Conservation (phyloP, 768 basidiomycete species). For the Flagelloscypha sp. region DNA sequence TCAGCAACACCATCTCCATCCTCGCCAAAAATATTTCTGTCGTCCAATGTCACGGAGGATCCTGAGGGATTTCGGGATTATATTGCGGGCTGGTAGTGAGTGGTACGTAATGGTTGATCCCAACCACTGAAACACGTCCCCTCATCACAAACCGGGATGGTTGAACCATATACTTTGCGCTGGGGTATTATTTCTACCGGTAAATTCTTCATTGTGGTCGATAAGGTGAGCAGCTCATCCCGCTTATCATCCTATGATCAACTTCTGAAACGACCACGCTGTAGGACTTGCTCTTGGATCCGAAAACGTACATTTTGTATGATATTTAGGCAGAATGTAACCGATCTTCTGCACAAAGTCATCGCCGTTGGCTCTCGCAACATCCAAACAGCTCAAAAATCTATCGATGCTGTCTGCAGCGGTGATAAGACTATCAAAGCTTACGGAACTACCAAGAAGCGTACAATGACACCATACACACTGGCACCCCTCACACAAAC, state of each 20-base stretch:
- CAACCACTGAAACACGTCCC: too few species aligned
- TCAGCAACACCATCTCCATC: too few species aligned
- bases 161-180: constrained; percentile 38
- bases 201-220: constrained; percentile 57
- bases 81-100: too few species aligned
- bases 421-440: constrained; percentile 51
- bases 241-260: too few species aligned
- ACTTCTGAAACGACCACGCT: too few species aligned
- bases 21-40: too few species aligned
- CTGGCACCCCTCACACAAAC: constrained; percentile 77
- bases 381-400: constrained; percentile 58
- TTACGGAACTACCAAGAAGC: constrained; percentile 72
- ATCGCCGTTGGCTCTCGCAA: constrained; percentile 73
- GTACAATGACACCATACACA: constrained; percentile 64
- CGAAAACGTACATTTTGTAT: constrained; percentile 46
- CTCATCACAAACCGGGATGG: constrained; percentile 21
- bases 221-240: constrained; percentile 37
- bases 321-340: constrained; percentile 45
- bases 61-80: too few species aligned
- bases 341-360: constrained; percentile 61
- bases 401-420: constrained; percentile 46
- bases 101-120: too few species aligned
- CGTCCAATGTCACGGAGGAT: too few species aligned
- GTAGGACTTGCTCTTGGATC: constrained; percentile 72
- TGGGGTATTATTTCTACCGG: constrained; percentile 92